A percentile compares a stretch with the other conserved stretches of the same genome.
Conservation (phyloP, 2,329 filamentous ascomycete species). For the Paracoccidioides brasiliensis region DNA sequence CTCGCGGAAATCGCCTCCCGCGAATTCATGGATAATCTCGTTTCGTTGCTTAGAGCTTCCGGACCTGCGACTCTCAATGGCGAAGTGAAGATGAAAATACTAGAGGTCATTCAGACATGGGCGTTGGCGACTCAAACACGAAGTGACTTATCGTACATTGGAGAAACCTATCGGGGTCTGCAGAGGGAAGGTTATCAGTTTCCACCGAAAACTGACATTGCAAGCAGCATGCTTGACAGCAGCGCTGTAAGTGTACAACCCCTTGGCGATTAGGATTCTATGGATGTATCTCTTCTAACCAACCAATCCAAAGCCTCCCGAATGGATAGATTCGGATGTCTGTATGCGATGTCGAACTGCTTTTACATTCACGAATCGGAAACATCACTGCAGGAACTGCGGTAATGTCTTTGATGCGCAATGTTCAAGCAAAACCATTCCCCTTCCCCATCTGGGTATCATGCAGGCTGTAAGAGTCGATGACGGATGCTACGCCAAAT, state of each 20-base stretch:
- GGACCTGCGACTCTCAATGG: constrained; percentile 62
- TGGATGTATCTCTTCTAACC: constrained; percentile 5
- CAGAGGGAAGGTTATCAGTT: constrained; percentile 81
- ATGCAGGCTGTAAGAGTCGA: constrained; percentile 84
- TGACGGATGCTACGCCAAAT: constrained; percentile 83
- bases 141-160: constrained; percentile 71
- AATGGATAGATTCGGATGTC: constrained; percentile 96
- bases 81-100: constrained; percentile 77
- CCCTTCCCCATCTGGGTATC: constrained; percentile 86
- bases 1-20: constrained; percentile 87
- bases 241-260: constrained; percentile 56
- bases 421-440: constrained; percentile 78
- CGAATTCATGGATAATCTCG: constrained; percentile 96
- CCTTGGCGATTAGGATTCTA: neutral
- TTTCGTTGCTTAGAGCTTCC: constrained; percentile 73
- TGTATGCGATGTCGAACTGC: constrained; percentile 94
- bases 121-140: constrained; percentile 77
- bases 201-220: constrained; percentile 69
- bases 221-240: constrained; percentile 97
- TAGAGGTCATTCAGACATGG: constrained; percentile 91
- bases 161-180: constrained; percentile 70
- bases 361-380: constrained; percentile 96
- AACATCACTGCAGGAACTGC: constrained; percentile 96
- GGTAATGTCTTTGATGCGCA: constrained; percentile 95
- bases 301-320: constrained; percentile 54